Evolutionary conservation across 1,284 basidiomycete species (phyloP).

Genomic region (Melanopsichium pennsylvanicum): DNA sequence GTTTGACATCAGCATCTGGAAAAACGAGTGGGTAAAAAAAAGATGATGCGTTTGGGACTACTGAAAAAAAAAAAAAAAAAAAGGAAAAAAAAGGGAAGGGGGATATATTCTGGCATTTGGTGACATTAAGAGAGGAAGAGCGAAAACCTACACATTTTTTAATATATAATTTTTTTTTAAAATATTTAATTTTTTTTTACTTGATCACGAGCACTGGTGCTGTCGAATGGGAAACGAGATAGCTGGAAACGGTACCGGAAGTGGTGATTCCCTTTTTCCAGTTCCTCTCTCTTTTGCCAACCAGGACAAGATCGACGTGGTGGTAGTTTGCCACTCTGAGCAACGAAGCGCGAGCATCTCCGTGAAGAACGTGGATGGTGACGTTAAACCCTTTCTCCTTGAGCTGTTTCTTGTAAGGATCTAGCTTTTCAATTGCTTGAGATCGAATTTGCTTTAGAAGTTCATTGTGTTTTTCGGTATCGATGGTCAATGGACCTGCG

Average conservation of each 20-base stretch:
- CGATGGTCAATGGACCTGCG: slow-evolving; percentile 59
- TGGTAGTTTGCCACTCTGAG: slow-evolving; percentile 57
- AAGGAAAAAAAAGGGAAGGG: too few species aligned
- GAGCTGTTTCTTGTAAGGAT: slow-evolving; percentile 59
- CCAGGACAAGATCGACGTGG: slow-evolving; percentile 50
- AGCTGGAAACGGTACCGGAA: slow-evolving; percentile 52
- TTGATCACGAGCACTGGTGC: slow-evolving; percentile 63
- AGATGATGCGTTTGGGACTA: too few species aligned
- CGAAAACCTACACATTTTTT: too few species aligned
- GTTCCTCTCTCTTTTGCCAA: slow-evolving; percentile 51
- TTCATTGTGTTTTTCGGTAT: slow-evolving; percentile 60
- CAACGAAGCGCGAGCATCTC: slow-evolving; percentile 53
- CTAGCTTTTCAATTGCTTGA: slow-evolving; percentile 58
- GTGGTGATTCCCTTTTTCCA: slow-evolving; percentile 50
- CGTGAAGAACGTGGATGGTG: slow-evolving; percentile 62
- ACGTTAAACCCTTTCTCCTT: slow-evolving; percentile 54
- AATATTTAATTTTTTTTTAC: too few species aligned
- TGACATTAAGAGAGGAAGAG: too few species aligned
- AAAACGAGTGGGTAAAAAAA: too few species aligned
- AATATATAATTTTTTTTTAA: too few species aligned
- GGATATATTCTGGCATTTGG: too few species aligned
- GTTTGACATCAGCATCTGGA: too few species aligned
- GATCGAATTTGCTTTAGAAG: slow-evolving; percentile 55
- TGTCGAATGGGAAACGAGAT: slow-evolving; percentile 57
- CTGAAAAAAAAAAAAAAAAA: too few species aligned